Evolutionary conservation across 441 rosid genomes (phyloP).

Genomic region (Pelargonium citronellum): DNA sequence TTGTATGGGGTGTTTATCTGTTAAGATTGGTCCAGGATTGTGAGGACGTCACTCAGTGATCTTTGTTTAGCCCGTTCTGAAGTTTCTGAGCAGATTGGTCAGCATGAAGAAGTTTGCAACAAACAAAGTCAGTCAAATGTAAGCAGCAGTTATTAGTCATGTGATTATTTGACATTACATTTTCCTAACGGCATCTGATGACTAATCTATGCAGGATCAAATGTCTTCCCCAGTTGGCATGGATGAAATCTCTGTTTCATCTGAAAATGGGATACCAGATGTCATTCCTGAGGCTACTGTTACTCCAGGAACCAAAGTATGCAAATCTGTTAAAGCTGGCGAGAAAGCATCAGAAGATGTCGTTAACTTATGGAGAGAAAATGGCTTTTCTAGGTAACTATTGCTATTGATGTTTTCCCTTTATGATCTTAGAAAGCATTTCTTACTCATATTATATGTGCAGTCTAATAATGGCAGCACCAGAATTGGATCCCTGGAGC

Average conservation of each 20-base stretch:
- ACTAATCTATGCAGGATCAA: conserved; percentile 34
- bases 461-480: conserved; percentile 81
- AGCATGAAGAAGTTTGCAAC: conserved; percentile 24
- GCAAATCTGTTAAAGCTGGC: conserved; percentile 63
- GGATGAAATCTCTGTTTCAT: conserved; percentile 32
- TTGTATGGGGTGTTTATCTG: conserved; percentile 6
- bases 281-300: conserved; percentile 23
- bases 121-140: conserved; percentile 33
- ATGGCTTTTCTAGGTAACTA: conserved; percentile 78
- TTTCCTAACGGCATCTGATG: conserved; percentile 18
- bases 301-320: conserved; percentile 28
- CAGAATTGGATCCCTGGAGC: conserved; percentile 72
- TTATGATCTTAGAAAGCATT: conserved; percentile 3
- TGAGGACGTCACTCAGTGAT: conserved; percentile 56
- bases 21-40: conserved; percentile 41
- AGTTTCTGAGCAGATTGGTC: conserved; percentile 19
- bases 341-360: conserved; percentile 58
- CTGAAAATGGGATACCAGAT: conserved; percentile 35
- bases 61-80: conserved; percentile 28
- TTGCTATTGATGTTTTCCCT: conserved; percentile 5
- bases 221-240: conserved; percentile 31
- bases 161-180: conserved; percentile 1
- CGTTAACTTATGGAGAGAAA: conserved; percentile 54
- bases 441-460: conserved; percentile 22
- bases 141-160: conserved; percentile 21